Evolutionary conservation across 1,284 basidiomycete genomes (phyloP), one percentile per base, ranked within the genome.

Genomic region (Puccinia triticina): DNA sequence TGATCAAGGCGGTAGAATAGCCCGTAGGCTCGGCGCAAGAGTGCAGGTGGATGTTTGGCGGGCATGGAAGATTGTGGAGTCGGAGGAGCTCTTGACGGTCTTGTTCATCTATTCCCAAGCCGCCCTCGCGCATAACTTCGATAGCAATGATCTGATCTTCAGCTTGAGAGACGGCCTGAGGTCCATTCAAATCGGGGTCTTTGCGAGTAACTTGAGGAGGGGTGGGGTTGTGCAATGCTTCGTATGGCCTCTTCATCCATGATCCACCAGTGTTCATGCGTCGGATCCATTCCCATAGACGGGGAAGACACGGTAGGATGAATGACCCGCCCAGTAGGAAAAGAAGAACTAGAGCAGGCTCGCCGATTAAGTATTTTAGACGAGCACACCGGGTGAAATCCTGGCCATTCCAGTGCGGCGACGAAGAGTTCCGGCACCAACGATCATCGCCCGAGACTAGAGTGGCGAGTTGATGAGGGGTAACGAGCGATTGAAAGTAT

Each of bases 311-410:
- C 34, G 73, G 73, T 4, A 75, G n/a, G 34, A 75, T 37, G 37
- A 67, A 80, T 37, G 82, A 80, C 32, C 46, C 77, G 34, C 43
- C 55, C 29, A 40, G 57, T 34, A 74, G 10, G 16, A 69, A 57
- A 81, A 83, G 7, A 83, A 84, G 18, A 79, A 84, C 48, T 84
- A 84, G 7, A 79, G 84, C 0, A 78, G 84, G 21, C 83, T 84
- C 46, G 83, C 84, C 23, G 48, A 46, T 3, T 82, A 83, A 14
- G 69, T 79, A 12, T 84, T 67, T 79, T 82, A 83, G 46, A 83
- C 84, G 64, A 84, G 83, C 61, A 84, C 50, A 43, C 59, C 61
- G 21, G 74, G 55, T 1, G 83, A 79, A 83, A 84, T 84, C 40
- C 43, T 76, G 0, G 37, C 64, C 64, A 40, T 66, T n/a, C 64